Evolutionary conservation across 768 basidiomycete genomes (phyloP).

Genomic region (Mycena pura): DNA sequence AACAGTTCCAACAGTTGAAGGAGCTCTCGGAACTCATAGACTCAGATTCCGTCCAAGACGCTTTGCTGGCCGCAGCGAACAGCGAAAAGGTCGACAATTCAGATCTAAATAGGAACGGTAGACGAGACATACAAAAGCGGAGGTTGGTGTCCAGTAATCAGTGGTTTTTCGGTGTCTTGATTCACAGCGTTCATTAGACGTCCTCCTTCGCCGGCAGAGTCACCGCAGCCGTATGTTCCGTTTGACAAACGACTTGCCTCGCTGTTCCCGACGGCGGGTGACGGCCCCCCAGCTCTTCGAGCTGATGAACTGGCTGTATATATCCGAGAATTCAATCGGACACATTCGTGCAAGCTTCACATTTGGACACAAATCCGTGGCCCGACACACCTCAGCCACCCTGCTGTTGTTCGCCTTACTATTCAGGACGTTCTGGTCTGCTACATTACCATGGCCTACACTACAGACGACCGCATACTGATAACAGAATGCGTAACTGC

Average conservation of each 20-base stretch:
- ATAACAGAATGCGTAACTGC: conserved; percentile 69
- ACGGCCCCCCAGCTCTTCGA: conserved; percentile 45
- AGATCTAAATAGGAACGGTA: conserved; percentile 51
- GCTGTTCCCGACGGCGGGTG: conserved; percentile 51
- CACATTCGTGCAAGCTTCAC: conserved; percentile 53
- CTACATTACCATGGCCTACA: conserved; percentile 61
- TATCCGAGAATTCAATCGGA: conserved; percentile 63
- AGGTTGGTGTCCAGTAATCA: conserved; percentile 48
- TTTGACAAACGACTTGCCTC: conserved; percentile 46
- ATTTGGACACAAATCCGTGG: conserved; percentile 53
- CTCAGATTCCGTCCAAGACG: conserved; percentile 63
- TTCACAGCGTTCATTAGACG: conserved; percentile 42
- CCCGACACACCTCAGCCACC: conserved; percentile 30
- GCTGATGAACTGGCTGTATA: conserved; percentile 57
- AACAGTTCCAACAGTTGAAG: conserved; percentile 55
- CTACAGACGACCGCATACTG: conserved; percentile 40
- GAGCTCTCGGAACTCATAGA: conserved; percentile 54
- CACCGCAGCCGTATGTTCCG: conserved; percentile 63
- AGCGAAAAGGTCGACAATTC: conserved; percentile 61
- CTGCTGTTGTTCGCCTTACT: conserved; percentile 60
- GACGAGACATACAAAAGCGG: conserved; percentile 61
- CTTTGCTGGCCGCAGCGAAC: conserved; percentile 58
- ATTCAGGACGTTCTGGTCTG: conserved; percentile 72
- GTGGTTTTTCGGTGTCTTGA: conserved; percentile 1
- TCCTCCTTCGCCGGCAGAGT: conserved; percentile 57